phyloP scores from a whole-genome alignment of 2,329 filamentous ascomycete species.

The Trichoderma endophyticum region DNA sequence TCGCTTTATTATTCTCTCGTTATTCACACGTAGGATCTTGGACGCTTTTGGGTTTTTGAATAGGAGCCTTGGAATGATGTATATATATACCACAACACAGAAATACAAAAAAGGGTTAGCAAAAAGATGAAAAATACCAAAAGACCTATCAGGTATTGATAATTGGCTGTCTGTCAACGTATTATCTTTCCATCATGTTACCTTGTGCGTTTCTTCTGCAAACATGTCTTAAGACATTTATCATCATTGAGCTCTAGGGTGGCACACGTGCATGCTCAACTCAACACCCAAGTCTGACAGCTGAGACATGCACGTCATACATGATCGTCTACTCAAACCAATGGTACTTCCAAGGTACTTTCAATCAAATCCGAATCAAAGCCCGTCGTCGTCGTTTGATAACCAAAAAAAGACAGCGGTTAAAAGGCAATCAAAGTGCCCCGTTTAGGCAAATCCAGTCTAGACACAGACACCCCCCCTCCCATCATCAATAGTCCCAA shows the following conservation, averaged over 20 bases:
- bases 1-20: constrained; percentile 17
- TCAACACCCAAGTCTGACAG: background rate
- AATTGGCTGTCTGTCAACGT: background rate
- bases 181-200: too few relatives aligned
- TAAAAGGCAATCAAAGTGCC: background rate
- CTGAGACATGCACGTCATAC: constrained; percentile 5
- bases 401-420: background rate
- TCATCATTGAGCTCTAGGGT: constrained; percentile 2
- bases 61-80: constrained; percentile 7
- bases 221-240: background rate
- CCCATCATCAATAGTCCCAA: background rate
- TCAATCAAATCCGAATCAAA: background rate
- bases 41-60: background rate
- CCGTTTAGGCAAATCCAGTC: background rate
- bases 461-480: background rate
- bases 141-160: background rate
- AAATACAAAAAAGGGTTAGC: constrained; percentile 3
- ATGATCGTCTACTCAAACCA: background rate
- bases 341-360: background rate
- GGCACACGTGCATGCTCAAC: background rate
- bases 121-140: background rate
- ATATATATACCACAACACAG: constrained; percentile 4
- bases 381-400: background rate
- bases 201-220: background rate
- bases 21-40: background rate